phyloP scores from a whole-genome alignment of 208 protist species.

The Crithidia acanthocephali region DNA sequence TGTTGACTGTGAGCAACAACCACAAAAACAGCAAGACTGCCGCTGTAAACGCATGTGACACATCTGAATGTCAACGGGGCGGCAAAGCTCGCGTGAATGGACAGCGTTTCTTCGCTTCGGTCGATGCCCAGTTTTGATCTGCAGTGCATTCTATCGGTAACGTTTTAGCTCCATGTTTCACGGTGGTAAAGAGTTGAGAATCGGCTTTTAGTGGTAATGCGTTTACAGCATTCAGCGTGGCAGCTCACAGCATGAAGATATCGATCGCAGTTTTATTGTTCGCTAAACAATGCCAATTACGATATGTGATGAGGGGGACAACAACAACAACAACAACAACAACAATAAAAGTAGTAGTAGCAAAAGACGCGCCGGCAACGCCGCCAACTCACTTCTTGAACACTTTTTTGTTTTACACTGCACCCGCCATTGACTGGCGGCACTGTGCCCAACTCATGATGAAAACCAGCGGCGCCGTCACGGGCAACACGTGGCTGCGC shows the following conservation, averaged over 20 bases:
- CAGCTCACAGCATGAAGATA: too few species aligned
- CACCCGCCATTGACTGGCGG: constrained; percentile 3
- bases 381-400: background rate
- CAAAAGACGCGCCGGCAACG: background rate
- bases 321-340: background rate
- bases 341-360: background rate
- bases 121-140: too few species aligned
- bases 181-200: too few species aligned
- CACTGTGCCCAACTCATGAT: constrained; percentile 36
- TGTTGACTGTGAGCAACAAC: too few species aligned
- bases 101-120: too few species aligned
- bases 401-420: background rate
- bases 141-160: too few species aligned
- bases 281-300: background rate
- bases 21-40: too few species aligned
- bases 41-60: too few species aligned
- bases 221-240: background rate
- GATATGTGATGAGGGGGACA: background rate
- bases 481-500: constrained; percentile 74
- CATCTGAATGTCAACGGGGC: too few species aligned
- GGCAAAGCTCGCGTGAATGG: too few species aligned
- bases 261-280: background rate
- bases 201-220: too few species aligned
- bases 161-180: too few species aligned
- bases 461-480: constrained; percentile 54